Base-by-base conservation (phyloP, 352 stramenopile genomes). In the Peronospora belbahrii region DNA sequence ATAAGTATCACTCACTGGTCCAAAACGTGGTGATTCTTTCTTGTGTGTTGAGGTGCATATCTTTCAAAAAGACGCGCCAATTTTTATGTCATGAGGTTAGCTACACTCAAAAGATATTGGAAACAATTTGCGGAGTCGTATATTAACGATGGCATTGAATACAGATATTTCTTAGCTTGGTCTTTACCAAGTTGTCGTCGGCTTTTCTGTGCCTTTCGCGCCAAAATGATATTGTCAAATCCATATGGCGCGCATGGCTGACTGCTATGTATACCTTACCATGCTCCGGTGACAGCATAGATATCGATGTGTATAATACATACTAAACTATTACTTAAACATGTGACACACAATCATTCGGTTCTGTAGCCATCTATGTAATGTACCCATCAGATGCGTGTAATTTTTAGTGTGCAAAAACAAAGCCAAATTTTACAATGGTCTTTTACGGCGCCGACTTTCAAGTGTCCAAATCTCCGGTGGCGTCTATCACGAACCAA, bases 381-480 rank as follows among this genome's bases (percentile, higher is more conserved):
- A 17, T 36, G 30, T 36, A 36, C 0, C 23, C 9, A 27, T 27
- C 23, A 9, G 23, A 27, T 52, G 34, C 20, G 28, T 59, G 42
- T 47, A 34, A n/a, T n/a, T n/a, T n/a, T n/a, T 6, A 27, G 6
- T 7, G 9, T 7, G n/a, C 11, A 59, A 42, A 9, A n/a, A 24
- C 20, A 42, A 51, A 27, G 4, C 49, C 48, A 50, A 28, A 42
- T 39, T 19, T 13, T 15, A 13, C 34, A 3, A 86, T 86, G 74
- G 62, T 59, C 6, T 74, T 83, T 46, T 70, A 55, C 39, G 52
- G 60, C 30, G 56, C 70, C 8, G 68, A 82, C 43, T 90, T 90
- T 44, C 57, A 67, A 36, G 64, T 83, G n/a, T 85, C 74, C 19
- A 65, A 67, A 51, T 61, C 62, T n/a, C 79, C 75, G 5, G 65